Evolutionary conservation across 306 rosid genomes (phyloP), one percentile per base, ranked within the genome.

Genomic region (Mimosa pudica): DNA sequence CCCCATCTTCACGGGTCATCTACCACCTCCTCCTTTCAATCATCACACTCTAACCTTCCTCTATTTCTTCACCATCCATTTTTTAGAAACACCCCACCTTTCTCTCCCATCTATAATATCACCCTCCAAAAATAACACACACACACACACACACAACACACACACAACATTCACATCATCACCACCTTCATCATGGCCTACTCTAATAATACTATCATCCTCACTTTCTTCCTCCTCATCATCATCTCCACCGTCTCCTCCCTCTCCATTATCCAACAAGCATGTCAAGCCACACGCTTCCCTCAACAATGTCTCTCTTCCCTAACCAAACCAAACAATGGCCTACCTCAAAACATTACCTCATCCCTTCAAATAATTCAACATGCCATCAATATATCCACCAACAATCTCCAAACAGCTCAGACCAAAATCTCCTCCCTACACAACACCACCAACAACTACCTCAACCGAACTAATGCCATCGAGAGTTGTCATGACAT

Each of bases 281-380:
- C 91, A 76, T 95, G 99, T 85, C 75, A 73, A 4, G 97, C 97
- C 68, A 93, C 99, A 4, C 96, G 94, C 55, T 95, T 90, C 83
- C 92, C 94, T 0, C 84, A 81, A 38, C 77, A 51, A 48, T 95
- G 99, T 79, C 55, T 72, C 30, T 24, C 86, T 71, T 78, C 96
- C 20, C 80, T 95, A 5, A 0, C 88, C 62, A 60, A 80, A 62
- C 54, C 80, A 55, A 1, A n/a, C 11, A 30, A 16, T 1, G 46
- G 67, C 24, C 82, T 87, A 33, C 83, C 90, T 2, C 70, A 81
- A 2, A 73, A 81, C 13, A 83, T 94, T 0, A 36, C 88, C 11
- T 32, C 88, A 12, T 16, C 92, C 0, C 62, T 88, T 36, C 81
- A 91, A 35, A 75, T 87, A 9, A 24, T 95, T 83, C 85, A 85